Conservation (phyloP, 345 rosid species). For the Heritiera fomes region DNA sequence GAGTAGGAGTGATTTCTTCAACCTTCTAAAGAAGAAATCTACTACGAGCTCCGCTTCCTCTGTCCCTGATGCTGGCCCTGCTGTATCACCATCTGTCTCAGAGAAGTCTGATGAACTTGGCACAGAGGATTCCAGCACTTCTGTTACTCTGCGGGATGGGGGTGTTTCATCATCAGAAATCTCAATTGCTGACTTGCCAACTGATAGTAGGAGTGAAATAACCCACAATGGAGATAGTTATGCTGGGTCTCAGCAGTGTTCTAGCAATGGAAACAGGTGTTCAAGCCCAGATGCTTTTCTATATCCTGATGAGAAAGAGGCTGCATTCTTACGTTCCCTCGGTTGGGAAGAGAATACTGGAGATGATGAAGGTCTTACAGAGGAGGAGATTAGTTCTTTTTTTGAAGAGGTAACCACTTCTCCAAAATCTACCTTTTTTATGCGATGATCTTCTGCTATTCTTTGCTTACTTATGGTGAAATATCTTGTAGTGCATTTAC, state of each 20-base stretch:
- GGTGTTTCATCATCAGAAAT: slow-evolving; percentile 18
- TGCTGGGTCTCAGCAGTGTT: slow-evolving; percentile 18
- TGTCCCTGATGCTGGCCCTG: slow-evolving; percentile 17
- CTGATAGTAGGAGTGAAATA: slow-evolving; percentile 23
- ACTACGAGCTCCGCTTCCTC: slow-evolving; percentile 27
- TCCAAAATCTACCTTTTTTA: background rate
- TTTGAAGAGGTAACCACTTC: slow-evolving; percentile 33
- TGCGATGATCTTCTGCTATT: background rate
- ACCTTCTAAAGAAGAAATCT: slow-evolving; percentile 51
- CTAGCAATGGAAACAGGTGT: slow-evolving; percentile 31
- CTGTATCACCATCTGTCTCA: slow-evolving; percentile 25
- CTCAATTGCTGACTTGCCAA: slow-evolving; percentile 17
- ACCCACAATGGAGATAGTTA: slow-evolving; percentile 24
- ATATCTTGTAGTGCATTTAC: background rate
- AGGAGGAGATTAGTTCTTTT: slow-evolving; percentile 55
- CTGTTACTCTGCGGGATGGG: slow-evolving; percentile 17
- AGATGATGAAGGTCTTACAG: slow-evolving; percentile 58
- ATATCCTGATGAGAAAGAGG: slow-evolving; percentile 49
- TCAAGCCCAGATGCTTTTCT: slow-evolving; percentile 14
- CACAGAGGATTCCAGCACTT: slow-evolving; percentile 18
- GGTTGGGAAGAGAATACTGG: slow-evolving; percentile 62
- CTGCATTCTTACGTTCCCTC: slow-evolving; percentile 48
- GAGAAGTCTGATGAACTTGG: slow-evolving; percentile 33
- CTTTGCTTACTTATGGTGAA: background rate
- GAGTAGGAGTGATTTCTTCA: slow-evolving; percentile 62